These are phyloP conservation scores for Fusarium marasasianum DNA, from an alignment of 2,329 filamentous ascomycete genomes.

Conservation along the genomic window DNA sequence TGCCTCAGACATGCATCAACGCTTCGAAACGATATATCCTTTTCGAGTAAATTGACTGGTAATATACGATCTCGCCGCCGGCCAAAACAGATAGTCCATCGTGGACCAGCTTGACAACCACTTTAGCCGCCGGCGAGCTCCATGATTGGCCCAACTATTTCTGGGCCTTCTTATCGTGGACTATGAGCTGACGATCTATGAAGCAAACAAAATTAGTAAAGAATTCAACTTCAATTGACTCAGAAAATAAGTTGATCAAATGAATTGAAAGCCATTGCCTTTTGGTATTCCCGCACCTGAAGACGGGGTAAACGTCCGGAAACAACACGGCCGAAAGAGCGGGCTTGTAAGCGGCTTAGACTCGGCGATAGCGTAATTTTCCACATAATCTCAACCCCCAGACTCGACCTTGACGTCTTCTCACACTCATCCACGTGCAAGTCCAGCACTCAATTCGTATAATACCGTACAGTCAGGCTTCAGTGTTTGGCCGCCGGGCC, in stretches of 20 bases:
- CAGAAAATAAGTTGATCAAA: background rate
- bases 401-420: background rate
- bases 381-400: background rate
- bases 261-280: background rate
- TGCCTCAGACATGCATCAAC: background rate
- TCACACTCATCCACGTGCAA: background rate
- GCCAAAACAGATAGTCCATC: background rate
- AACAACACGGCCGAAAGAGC: conserved; percentile 10
- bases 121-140: conserved; percentile 8
- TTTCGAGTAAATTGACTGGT: background rate
- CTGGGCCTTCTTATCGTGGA: conserved; percentile 10
- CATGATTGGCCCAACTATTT: conserved; percentile 15
- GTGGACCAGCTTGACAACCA: background rate
- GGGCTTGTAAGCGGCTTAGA: conserved; percentile 19
- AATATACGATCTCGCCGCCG: conserved; percentile 11
- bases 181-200: background rate
- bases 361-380: conserved; percentile 25
- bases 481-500: conserved; percentile 16
- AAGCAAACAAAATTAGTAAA: background rate
- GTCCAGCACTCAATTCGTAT: background rate
- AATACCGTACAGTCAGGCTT: background rate
- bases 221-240: background rate
- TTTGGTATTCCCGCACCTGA: background rate
- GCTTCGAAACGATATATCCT: background rate
- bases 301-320: background rate